These are phyloP conservation scores for Phytophthora boehmeriae DNA, from an alignment of 352 stramenopile genomes.

Conservation along the genomic window DNA sequence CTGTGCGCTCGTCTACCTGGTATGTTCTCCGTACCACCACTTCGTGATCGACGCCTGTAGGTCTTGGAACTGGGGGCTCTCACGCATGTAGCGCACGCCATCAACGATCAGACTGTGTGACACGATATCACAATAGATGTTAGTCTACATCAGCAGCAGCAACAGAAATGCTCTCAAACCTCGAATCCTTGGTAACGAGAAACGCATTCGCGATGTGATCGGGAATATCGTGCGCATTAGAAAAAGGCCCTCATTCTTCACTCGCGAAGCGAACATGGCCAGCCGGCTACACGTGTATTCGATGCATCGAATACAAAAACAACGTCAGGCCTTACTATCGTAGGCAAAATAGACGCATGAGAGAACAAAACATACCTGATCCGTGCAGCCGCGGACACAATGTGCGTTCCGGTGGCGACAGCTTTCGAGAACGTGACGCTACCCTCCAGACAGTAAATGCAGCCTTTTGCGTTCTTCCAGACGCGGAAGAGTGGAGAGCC, in stretches of 20 bases:
- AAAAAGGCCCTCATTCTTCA: slow-evolving; percentile 56
- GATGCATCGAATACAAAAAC: slow-evolving; percentile 2
- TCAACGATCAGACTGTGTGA: slow-evolving; percentile 53
- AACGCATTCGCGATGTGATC: slow-evolving; percentile 63
- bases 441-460: slow-evolving; percentile 74
- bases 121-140: slow-evolving; percentile 7
- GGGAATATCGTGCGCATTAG: slow-evolving; percentile 62
- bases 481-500: slow-evolving; percentile 71
- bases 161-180: slow-evolving; percentile 21
- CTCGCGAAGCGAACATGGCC: slow-evolving; percentile 48
- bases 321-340: slow-evolving; percentile 1
- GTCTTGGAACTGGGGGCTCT: slow-evolving; percentile 63
- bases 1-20: slow-evolving; percentile 7
- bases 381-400: slow-evolving; percentile 53
- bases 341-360: background rate
- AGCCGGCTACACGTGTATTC: slow-evolving; percentile 29
- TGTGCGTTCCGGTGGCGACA: slow-evolving; percentile 60
- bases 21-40: slow-evolving; percentile 46
- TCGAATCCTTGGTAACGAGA: slow-evolving; percentile 61
- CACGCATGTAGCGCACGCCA: slow-evolving; percentile 55
- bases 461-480: slow-evolving; percentile 76
- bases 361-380: slow-evolving; percentile 52
- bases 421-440: slow-evolving; percentile 66
- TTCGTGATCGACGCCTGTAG: slow-evolving; percentile 37
- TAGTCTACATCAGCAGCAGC: slow-evolving; percentile 3